Percentiles rank a stretch among this genome's conserved stretches.
Conservation (phyloP, 2,329 filamentous ascomycete species). For the Aspergillus sp. region DNA sequence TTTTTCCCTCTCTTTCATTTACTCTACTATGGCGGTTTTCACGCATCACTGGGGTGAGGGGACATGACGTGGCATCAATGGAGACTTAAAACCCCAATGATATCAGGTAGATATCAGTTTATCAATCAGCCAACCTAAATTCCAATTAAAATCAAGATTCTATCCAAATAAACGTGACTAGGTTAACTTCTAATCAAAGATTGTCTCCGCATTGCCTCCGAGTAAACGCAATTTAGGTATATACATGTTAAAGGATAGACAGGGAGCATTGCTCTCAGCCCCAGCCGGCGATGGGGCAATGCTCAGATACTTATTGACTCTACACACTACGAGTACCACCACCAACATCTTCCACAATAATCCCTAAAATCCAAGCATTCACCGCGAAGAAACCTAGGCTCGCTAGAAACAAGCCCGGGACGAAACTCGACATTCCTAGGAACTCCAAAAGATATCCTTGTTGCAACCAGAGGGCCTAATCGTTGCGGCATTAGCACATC, state of each 20-base stretch:
- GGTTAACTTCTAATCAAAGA: too few species aligned
- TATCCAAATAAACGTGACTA: background rate
- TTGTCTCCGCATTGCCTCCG: too few species aligned
- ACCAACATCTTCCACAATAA: constrained; percentile 70
- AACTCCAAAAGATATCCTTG: constrained; percentile 77
- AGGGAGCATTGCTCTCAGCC: too few species aligned
- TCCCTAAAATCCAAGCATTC: constrained; percentile 83
- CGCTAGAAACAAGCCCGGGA: constrained; percentile 76
- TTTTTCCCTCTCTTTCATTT: background rate
- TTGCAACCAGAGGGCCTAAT: constrained; percentile 67
- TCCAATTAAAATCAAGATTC: background rate
- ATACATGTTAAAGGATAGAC: too few species aligned
- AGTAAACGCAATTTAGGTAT: too few species aligned
- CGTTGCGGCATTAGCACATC: background rate
- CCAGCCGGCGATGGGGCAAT: too few species aligned
- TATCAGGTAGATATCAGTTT: background rate
- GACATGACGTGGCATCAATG: background rate
- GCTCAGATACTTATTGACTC: background rate
- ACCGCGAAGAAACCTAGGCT: constrained; percentile 78
- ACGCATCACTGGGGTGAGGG: background rate
- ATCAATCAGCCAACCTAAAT: background rate
- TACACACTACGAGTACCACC: constrained; percentile 14
- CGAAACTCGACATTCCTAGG: constrained; percentile 77
- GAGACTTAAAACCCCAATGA: constrained; percentile 1
- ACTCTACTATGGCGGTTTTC: background rate